Evolutionary conservation across 2,329 filamentous ascomycete genomes (phyloP), one percentile per base, ranked within the genome.

Genomic region (Rhinocladiella similis): DNA sequence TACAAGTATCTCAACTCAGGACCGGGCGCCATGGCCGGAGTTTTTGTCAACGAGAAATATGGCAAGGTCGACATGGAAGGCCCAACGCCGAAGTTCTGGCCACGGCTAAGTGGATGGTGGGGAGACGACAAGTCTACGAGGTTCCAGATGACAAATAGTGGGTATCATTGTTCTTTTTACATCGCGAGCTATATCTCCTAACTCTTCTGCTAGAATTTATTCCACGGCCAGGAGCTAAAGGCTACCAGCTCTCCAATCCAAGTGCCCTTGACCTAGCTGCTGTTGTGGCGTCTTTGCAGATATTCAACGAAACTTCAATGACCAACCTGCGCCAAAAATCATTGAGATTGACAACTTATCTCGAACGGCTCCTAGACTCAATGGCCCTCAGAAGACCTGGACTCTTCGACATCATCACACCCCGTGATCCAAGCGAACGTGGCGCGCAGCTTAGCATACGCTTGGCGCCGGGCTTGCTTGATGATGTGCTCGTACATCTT

Each of bases 1-100:
- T 97, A 96, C 80, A 97, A 96, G 75, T 96, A 96, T 75, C 82
- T 96, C 70, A 96, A 96, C 69, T 85, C 87, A 19, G 91, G 91
- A 0, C 90, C 91, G 0, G 91, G 91, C 4, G 82, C 86, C 16
- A 95, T 95, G 63, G 90, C 84, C 1, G 91, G 88, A 0, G 77
- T 87, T 1, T 96, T 91, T 64, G 88, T 96, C 10, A 90, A 96
- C 71, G 84, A 90, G 68, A 79, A 77, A 38, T 88, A 95, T 69
- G 85, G 87, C 38, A 71, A 71, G 19, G 85, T 89, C 10, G 72
- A 64, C 25, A 55, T 53, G 51, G 47, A 56, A 35, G 60, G 49
- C 20, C 35, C 54, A 22, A 60, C 54, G 2, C 53, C 59, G 27
- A 51, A 53, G 5, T 91, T 86, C 70, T 79, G 80, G 10, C 85